phyloP scores from a whole-genome alignment of 805 yeast species.

The Vanderwaltozyma verrucispora region DNA sequence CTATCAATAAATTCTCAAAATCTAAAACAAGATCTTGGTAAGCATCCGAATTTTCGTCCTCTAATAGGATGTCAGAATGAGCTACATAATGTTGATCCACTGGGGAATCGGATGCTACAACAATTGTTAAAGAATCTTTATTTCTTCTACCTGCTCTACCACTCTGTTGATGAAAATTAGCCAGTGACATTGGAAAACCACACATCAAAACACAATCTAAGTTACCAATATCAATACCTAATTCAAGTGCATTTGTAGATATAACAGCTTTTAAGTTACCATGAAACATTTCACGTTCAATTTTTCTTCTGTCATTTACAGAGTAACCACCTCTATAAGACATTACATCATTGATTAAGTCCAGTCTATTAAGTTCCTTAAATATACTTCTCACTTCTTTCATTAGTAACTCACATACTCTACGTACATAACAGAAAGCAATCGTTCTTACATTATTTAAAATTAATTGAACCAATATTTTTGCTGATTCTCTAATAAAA shows the following conservation, averaged over 20 bases:
- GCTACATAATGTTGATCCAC: conserved; percentile 76
- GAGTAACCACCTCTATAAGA: conserved; percentile 94
- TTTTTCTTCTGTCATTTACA: conserved; percentile 71
- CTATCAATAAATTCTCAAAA: conserved; percentile 47
- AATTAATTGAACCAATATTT: conserved; percentile 56
- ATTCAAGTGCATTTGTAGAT: conserved; percentile 90
- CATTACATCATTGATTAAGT: conserved; percentile 59
- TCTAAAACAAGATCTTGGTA: conserved; percentile 52
- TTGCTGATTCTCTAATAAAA: conserved; percentile 68
- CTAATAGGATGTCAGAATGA: conserved; percentile 30
- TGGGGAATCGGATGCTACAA: conserved; percentile 75
- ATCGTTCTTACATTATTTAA: conserved; percentile 63
- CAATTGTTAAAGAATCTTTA: conserved; percentile 73
- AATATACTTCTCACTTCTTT: conserved; percentile 61
- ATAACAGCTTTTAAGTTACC: conserved; percentile 80
- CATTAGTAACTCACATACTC: conserved; percentile 79
- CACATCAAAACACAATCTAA: conserved; percentile 86
- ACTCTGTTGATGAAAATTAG: conserved; percentile 88
- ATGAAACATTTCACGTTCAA: conserved; percentile 82
- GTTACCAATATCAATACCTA: conserved; percentile 92
- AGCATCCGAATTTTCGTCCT: conserved; percentile 38
- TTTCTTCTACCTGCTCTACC: conserved; percentile 94
- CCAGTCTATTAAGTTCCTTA: conserved; percentile 34
- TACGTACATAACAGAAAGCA: conserved; percentile 81
- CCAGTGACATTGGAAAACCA: conserved; percentile 83